phyloP scores from a whole-genome alignment of 306 rosid species.

The Vicia villosa region DNA sequence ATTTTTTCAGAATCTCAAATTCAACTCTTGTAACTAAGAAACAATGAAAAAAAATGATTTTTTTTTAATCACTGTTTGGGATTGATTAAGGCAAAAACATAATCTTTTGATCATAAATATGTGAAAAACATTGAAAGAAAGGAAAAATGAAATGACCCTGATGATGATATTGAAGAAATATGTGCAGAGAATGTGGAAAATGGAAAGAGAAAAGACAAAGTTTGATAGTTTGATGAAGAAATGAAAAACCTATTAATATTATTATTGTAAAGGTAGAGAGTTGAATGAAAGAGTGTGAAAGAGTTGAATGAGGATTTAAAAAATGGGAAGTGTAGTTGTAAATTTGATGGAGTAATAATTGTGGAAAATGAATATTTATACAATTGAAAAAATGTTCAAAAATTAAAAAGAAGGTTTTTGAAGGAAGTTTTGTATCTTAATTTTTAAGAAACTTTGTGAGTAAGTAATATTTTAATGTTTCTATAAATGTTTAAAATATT shows the following conservation, averaged over 20 bases:
- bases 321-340: neutral
- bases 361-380: neutral
- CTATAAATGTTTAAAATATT: too few relatives aligned
- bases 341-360: neutral
- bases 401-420: neutral
- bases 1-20: slow-evolving; percentile 34
- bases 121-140: neutral
- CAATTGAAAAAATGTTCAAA: neutral
- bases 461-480: too few relatives aligned
- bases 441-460: neutral
- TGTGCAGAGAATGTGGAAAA: slow-evolving; percentile 29
- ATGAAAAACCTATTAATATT: slow-evolving; percentile 8
- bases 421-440: neutral
- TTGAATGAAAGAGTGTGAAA: slow-evolving; percentile 32
- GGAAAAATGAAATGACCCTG: slow-evolving; percentile 23
- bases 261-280: slow-evolving; percentile 6
- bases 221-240: slow-evolving; percentile 32
- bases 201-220: slow-evolving; percentile 31
- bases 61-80: neutral
- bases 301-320: neutral
- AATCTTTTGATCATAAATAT: slow-evolving; percentile 39
- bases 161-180: slow-evolving; percentile 22
- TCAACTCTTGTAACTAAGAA: slow-evolving; percentile 4
- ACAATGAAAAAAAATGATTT: neutral
- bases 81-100: slow-evolving; percentile 27